Base-by-base conservation (phyloP, 129 eudicot species). In the Tagetes patula region DNA sequence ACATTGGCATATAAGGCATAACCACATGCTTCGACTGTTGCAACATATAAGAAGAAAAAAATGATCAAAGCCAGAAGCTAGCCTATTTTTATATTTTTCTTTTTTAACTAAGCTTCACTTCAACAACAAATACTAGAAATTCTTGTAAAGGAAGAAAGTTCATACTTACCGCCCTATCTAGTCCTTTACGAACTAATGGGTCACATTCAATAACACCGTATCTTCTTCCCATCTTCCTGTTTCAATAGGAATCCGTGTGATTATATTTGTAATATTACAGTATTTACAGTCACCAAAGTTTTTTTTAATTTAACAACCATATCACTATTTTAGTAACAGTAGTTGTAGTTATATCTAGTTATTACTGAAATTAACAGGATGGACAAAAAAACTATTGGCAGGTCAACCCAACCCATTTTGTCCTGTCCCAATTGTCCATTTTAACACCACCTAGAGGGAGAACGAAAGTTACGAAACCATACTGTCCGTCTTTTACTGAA, bases 1-100 rank as follows among this genome's bases (percentile, higher is more conserved):
- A 79, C 98, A 93, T 93, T 62, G 98, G 98, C 96, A 93, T 93
- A 72, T 93, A 93, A 72, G 96, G 96, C 45, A 89, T 89, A 48
- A 93, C 88, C 92, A 93, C 83, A 75, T 93, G 98, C 83, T 87
- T 85, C 67, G 94, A 92, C 98, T 92, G 91, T 73, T 70, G 36
- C 60, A 30, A 12, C 67, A 72, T 43, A 67, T 33, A 34, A 72
- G 33, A 74, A 48, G 0, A 8, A 39, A 20, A 41, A 38, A 55
- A 32, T 3, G 61, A 36, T 61, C 61, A 69, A 30, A 53, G 8
- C 61, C 62, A 12, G 48, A 63, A 65, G 49, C 32, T 3, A 47
- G 6, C 55, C 12, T 46, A 47, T 6, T 36, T 36, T 11, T 48
- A 77, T 74, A 64, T 49, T 3, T 41, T 41, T 38, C 6, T 54